These are phyloP conservation scores for Paraphaeosphaeria sporulosa DNA, from an alignment of 2,329 filamentous ascomycete species.

Conservation along the genomic window DNA sequence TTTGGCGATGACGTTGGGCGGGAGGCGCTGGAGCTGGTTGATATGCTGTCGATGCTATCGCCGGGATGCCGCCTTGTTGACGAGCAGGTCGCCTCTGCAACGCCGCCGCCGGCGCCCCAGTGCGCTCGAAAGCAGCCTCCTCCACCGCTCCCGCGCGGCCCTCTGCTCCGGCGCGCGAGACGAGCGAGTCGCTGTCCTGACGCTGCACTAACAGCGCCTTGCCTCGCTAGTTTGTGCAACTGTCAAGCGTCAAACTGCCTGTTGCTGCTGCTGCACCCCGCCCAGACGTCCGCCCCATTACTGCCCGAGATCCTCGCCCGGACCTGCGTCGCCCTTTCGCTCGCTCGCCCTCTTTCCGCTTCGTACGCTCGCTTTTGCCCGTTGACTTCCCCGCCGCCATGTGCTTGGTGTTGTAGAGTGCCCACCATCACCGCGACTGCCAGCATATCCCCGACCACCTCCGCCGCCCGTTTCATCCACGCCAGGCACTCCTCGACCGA, in stretches of 20 bases:
- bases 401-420: conserved; percentile 14
- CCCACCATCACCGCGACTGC: conserved; percentile 21
- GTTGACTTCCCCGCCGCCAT: conserved; percentile 12
- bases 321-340: conserved; percentile 20
- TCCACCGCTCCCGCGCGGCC: background rate
- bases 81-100: conserved; percentile 1
- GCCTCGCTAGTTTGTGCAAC: conserved; percentile 12
- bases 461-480: conserved; percentile 29
- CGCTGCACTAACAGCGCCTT: conserved; percentile 11
- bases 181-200: background rate
- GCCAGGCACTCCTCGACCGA: conserved; percentile 27
- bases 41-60: conserved; percentile 13
- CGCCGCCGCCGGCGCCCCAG: conserved; percentile 13
- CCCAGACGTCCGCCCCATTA: conserved; percentile 16
- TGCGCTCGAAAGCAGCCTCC: background rate
- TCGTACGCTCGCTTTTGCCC: conserved; percentile 25
- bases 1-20: conserved; percentile 23
- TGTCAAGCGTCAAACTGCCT: conserved; percentile 9
- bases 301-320: conserved; percentile 17
- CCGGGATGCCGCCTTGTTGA: conserved; percentile 24
- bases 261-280: conserved; percentile 16
- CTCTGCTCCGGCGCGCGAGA: conserved; percentile 1
- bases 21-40: conserved; percentile 8
- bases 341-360: conserved; percentile 14
- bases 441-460: conserved; percentile 25